Evolutionary conservation across 83 land plant species (phyloP), one percentile per base, ranked within the genome.

Genomic region (Picea mariana): DNA sequence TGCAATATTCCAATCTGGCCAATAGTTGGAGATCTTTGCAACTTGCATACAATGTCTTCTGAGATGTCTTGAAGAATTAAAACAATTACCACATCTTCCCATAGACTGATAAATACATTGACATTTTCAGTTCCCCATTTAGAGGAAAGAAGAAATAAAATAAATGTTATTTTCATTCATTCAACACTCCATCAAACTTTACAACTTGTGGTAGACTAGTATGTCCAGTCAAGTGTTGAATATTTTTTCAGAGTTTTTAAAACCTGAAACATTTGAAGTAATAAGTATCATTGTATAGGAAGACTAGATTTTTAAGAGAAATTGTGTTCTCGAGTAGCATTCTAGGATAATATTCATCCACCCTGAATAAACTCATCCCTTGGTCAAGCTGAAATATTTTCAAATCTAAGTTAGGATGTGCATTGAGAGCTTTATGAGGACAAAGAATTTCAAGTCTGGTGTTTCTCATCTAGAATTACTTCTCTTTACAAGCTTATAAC

Each of bases 1-100:
- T 77, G 81, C 11, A 82, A 64, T 17, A 81, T 80, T 16, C 92
- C 92, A 62, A 90, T 79, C 67, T 79, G 84, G 11, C 82, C 83
- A 84, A 85, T 76, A 31, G 87, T 87, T n/a, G 82, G 63, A n/a
- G 59, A 6, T 12, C 24, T 31, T n/a, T 13, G 18, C 31, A 40
- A 81, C 42, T 49, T 27, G 13, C 6, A 6, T 7, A 87, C n/a
- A 34, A 38, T 81, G 31, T 67, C n/a, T 42, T 12, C 9, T 31
- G 87, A 66, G 16, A 87, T 38, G 49, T 80, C 88, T 63, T 83
- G 42, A 62, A 84, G 80, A 4, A 87, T 27, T 26, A 77, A 47
- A 31, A 4, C 44, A 3, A 59, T 81, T 71, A 23, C n/a, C 11
- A 72, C 71, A 75, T 83, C 62, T 44, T 78, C 79, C 64, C 85